Conservation (phyloP, 1,139 yeast species). For the Eremothecium sinecaudum region DNA sequence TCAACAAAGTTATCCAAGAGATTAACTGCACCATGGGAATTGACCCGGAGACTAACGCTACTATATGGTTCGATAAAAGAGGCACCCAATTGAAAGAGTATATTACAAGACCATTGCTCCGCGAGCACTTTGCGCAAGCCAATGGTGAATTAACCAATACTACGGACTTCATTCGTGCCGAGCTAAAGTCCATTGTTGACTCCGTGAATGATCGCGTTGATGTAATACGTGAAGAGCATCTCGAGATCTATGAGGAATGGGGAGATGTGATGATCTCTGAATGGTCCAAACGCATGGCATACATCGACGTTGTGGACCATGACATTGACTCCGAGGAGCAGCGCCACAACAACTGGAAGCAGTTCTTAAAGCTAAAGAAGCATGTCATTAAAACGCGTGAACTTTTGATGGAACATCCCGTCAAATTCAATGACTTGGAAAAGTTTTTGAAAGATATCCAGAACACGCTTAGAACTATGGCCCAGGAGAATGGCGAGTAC, state of each 20-base stretch:
- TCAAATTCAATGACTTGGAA: conserved; percentile 44
- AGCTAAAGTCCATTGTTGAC: conserved; percentile 32
- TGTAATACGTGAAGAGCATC: conserved; percentile 41
- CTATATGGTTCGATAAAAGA: conserved; percentile 29
- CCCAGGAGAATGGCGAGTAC: conserved; percentile 64
- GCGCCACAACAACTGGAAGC: conserved; percentile 22
- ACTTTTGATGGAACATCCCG: conserved; percentile 40
- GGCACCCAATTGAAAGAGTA: conserved; percentile 31
- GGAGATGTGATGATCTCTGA: conserved; percentile 58
- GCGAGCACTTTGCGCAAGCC: conserved; percentile 37
- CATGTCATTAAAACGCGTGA: conserved; percentile 32
- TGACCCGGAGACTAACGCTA: conserved; percentile 36
- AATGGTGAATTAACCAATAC: conserved; percentile 33
- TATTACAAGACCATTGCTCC: conserved; percentile 49
- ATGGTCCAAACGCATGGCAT: conserved; percentile 35
- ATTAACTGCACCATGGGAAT: conserved; percentile 42
- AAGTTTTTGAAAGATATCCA: conserved; percentile 48
- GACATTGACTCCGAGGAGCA: conserved; percentile 11
- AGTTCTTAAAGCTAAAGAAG: conserved; percentile 22
- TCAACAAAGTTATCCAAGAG: conserved; percentile 39
- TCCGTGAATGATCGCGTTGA: conserved; percentile 38
- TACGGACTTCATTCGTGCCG: conserved; percentile 34
- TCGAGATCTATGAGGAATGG: conserved; percentile 62
- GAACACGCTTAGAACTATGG: conserved; percentile 48
- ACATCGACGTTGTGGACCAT: conserved; percentile 21